Percentiles rank a stretch among this genome's conserved stretches.
phyloP scores from a whole-genome alignment of 1,284 basidiomycete genomes.

The Abortiporus biennis region DNA sequence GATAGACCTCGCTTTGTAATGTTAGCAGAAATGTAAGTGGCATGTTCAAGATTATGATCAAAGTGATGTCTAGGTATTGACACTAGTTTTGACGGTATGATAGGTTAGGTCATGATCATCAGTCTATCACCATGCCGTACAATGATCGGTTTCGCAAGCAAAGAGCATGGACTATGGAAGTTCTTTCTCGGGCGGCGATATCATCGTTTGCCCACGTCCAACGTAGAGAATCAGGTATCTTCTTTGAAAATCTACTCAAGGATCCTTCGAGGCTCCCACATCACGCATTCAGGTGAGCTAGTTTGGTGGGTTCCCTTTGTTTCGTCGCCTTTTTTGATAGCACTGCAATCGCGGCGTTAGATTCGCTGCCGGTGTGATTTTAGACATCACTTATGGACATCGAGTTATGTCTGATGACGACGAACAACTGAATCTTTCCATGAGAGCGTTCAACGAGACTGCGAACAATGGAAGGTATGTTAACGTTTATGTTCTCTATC shows the following conservation, averaged over 20 bases:
- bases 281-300: no score
- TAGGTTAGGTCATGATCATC: no score
- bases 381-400: conserved; percentile 22
- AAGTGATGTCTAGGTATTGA: background rate
- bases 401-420: conserved; percentile 16
- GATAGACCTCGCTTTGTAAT: conserved; percentile 1
- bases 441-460: conserved; percentile 14
- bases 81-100: no score
- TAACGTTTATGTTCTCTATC: background rate
- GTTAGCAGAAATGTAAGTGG: conserved; percentile 2
- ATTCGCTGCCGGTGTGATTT: conserved; percentile 14
- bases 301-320: no score
- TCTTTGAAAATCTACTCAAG: conserved; percentile 12
- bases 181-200: conserved; percentile 14
- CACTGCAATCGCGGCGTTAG: conserved; percentile 13
- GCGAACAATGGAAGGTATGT: conserved; percentile 11
- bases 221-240: conserved; percentile 10
- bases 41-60: no score
- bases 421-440: conserved; percentile 14
- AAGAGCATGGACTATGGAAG: conserved; percentile 17
- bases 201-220: conserved; percentile 13
- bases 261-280: no score
- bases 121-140: conserved; percentile 16
- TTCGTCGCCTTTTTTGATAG: no score
- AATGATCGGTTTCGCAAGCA: conserved; percentile 19